These are phyloP conservation scores for Blastocystis sp. DNA, from an alignment of 352 stramenopile species.

Conservation along the genomic window DNA sequence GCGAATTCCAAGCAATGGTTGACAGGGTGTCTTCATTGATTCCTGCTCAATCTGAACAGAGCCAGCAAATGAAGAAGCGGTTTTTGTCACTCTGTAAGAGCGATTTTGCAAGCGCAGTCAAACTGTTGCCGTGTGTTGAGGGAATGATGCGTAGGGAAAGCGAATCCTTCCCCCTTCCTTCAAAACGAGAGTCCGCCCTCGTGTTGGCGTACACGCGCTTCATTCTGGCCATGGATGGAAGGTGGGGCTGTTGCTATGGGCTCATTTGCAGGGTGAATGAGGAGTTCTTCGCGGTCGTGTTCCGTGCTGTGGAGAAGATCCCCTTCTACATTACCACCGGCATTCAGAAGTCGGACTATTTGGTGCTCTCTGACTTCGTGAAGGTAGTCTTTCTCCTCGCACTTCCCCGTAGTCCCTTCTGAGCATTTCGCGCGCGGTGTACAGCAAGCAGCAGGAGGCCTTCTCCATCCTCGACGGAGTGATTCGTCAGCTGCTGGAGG, in stretches of 20 bases:
- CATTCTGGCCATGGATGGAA: slow-evolving; percentile 36
- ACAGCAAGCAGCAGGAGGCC: neutral
- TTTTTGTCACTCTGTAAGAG: slow-evolving; percentile 11
- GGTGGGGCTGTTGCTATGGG: neutral
- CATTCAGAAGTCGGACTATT: neutral
- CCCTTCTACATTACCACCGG: slow-evolving; percentile 17
- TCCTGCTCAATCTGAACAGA: neutral
- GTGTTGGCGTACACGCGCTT: slow-evolving; percentile 20
- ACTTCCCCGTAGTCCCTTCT: neutral
- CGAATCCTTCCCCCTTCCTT: slow-evolving; percentile 16
- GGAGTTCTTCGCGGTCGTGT: slow-evolving; percentile 25
- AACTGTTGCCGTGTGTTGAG: neutral
- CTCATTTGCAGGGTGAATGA: slow-evolving; percentile 8
- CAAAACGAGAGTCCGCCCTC: slow-evolving; percentile 23
- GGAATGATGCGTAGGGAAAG: slow-evolving; percentile 9
- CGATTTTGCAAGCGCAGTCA: neutral
- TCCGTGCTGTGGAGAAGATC: slow-evolving; percentile 32
- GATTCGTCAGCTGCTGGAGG: slow-evolving; percentile 6
- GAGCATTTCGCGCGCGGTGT: neutral
- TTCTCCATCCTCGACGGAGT: slow-evolving; percentile 9
- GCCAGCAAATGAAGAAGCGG: neutral
- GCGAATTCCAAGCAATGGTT: slow-evolving; percentile 16
- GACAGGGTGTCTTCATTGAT: slow-evolving; percentile 9
- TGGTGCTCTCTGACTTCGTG: slow-evolving; percentile 3
- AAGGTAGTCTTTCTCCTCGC: neutral